These are phyloP conservation scores for Paratinospora sagittata DNA, from an alignment of 164 flowering plant genomes.

Conservation along the genomic window DNA sequence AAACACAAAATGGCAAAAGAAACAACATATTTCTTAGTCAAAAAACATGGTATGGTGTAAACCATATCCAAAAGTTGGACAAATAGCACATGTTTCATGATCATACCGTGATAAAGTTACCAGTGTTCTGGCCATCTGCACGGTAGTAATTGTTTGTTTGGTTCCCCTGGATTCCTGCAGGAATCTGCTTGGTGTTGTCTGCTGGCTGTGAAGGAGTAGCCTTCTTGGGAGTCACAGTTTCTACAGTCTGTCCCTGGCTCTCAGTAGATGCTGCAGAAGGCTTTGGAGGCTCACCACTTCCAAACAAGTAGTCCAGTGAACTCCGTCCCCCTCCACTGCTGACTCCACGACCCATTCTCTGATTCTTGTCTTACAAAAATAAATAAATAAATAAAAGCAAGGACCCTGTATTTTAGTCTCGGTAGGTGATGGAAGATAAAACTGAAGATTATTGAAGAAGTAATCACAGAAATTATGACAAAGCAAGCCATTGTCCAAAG, in stretches of 20 bases:
- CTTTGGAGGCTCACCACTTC: conserved; percentile 37
- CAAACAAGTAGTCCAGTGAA: conserved; percentile 51
- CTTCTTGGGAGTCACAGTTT: conserved; percentile 21
- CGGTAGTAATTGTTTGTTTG: conserved; percentile 38
- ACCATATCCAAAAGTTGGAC: neutral
- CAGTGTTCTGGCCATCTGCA: conserved; percentile 47
- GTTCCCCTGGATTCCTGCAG: conserved; percentile 36
- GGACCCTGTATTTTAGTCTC: conserved; percentile 4
- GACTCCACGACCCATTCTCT: conserved; percentile 46
- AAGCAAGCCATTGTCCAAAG: neutral
- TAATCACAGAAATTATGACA: neutral
- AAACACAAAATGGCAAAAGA: neutral
- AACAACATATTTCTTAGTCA: neutral
- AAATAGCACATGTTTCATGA: conserved; percentile 5
- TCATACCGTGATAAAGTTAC: conserved; percentile 44
- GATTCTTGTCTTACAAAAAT: neutral
- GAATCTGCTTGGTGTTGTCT: conserved; percentile 32
- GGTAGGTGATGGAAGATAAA: neutral
- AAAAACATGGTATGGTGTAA: neutral
- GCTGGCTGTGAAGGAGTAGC: conserved; percentile 21
- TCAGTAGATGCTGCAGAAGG: conserved; percentile 23
- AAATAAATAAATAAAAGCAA: no score
- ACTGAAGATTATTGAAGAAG: no score
- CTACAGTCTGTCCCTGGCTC: conserved; percentile 14
- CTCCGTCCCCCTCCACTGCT: conserved; percentile 60